phyloP scores from a whole-genome alignment of 2,329 filamentous ascomycete genomes.

The Metarhizium anisopliae region DNA sequence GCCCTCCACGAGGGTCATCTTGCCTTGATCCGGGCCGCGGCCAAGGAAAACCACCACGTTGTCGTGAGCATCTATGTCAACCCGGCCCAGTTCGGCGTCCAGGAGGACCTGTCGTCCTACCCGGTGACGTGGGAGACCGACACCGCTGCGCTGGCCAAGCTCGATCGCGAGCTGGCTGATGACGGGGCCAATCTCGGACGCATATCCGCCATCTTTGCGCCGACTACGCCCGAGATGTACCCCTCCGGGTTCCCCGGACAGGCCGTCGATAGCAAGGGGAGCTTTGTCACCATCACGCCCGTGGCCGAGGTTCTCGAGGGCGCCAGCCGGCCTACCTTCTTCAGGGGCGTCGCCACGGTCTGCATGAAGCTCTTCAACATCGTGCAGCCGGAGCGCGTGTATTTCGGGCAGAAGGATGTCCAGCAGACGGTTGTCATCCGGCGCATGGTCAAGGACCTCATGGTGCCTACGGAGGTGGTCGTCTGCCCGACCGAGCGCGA shows the following conservation, averaged over 20 bases:
- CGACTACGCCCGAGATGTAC: constrained; percentile 78
- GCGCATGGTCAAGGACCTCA: constrained; percentile 80
- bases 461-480: constrained; percentile 65
- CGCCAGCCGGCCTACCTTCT: constrained; percentile 81
- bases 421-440: constrained; percentile 91
- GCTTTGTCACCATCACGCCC: constrained; percentile 86
- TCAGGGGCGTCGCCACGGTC: constrained; percentile 89
- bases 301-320: constrained; percentile 77
- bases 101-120: constrained; percentile 83
- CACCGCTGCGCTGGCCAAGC: constrained; percentile 50
- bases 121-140: constrained; percentile 84
- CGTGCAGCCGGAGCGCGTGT: constrained; percentile 57
- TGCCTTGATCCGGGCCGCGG: constrained; percentile 75
- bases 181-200: constrained; percentile 53
- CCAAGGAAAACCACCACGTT: constrained; percentile 74
- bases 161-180: constrained; percentile 66
- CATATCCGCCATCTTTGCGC: constrained; percentile 78
- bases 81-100: constrained; percentile 86
- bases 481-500: constrained; percentile 71
- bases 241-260: constrained; percentile 67
- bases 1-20: constrained; percentile 90
- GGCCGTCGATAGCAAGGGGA: constrained; percentile 68
- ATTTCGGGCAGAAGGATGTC: constrained; percentile 97
- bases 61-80: constrained; percentile 94
- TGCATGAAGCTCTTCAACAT: constrained; percentile 67